These are phyloP conservation scores for Apocynum venetum DNA, from an alignment of 257 asterid species.

Conservation along the genomic window DNA sequence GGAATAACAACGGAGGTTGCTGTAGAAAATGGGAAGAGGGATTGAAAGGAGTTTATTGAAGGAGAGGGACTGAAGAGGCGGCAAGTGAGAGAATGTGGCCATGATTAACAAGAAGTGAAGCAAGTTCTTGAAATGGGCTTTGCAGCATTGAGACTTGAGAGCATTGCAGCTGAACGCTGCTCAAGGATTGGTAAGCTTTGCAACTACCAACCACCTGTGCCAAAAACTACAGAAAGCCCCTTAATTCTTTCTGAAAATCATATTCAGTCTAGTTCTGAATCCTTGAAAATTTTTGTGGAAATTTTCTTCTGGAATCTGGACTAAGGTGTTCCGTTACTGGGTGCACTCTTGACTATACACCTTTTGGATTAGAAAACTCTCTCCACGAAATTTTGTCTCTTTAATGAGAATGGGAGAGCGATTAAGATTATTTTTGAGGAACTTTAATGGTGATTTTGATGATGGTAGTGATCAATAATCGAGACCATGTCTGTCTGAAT, in stretches of 20 bases:
- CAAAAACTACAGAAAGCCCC: background rate
- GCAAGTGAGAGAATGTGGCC: constrained; percentile 41
- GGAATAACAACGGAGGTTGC: constrained; percentile 12
- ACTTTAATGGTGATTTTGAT: too few species aligned
- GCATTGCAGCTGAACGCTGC: background rate
- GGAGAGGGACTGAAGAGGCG: constrained; percentile 29
- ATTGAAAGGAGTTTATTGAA: constrained; percentile 27
- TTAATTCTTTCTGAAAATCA: background rate
- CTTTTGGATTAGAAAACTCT: too few species aligned
- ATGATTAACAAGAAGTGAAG: constrained; percentile 18
- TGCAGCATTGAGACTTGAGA: constrained; percentile 34
- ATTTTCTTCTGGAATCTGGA: too few species aligned
- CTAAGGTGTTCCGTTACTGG: too few species aligned
- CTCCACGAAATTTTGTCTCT: too few species aligned
- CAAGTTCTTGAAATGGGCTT: constrained; percentile 20
- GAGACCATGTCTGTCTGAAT: too few species aligned
- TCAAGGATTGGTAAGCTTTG: background rate
- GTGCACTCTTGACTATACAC: too few species aligned
- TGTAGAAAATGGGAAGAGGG: constrained; percentile 22
- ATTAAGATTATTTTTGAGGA: too few species aligned
- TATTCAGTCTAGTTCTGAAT: too few species aligned
- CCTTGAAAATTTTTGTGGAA: too few species aligned
- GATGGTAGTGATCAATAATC: too few species aligned
- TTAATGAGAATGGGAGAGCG: too few species aligned
- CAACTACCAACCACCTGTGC: background rate